Percentiles rank a stretch among this genome's conserved stretches.
Evolutionary conservation across 1,284 basidiomycete genomes (phyloP).

Genomic region (Rhodotorula sp.): DNA sequence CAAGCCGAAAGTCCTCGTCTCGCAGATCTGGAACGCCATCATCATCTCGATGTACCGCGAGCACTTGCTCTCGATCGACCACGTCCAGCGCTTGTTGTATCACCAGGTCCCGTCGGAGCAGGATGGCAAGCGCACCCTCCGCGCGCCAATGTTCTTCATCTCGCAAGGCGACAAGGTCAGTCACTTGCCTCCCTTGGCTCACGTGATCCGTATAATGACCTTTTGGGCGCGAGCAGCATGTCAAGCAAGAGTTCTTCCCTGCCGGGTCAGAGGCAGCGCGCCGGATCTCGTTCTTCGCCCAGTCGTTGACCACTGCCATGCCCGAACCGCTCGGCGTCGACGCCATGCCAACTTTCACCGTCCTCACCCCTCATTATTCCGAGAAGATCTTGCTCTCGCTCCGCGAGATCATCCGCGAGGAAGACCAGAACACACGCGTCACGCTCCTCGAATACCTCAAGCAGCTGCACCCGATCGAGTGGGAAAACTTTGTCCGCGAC

Average conservation of each 20-base stretch:
- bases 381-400: slow-evolving; percentile 93
- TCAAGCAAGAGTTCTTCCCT: slow-evolving; percentile 90
- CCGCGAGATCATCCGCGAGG: slow-evolving; percentile 92
- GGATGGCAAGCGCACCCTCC: slow-evolving; percentile 78
- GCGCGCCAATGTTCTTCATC: slow-evolving; percentile 92
- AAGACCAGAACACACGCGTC: slow-evolving; percentile 90
- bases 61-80: slow-evolving; percentile 90
- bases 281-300: slow-evolving; percentile 93
- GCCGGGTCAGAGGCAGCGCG: slow-evolving; percentile 86
- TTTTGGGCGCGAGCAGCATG: slow-evolving; percentile 48
- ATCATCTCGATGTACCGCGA: slow-evolving; percentile 99
- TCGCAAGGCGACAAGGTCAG: slow-evolving; percentile 71
- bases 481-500: slow-evolving; percentile 99
- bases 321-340: slow-evolving; percentile 88
- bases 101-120: slow-evolving; percentile 83
- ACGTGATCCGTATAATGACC: background rate
- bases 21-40: slow-evolving; percentile 96
- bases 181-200: background rate
- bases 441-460: slow-evolving; percentile 95
- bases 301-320: slow-evolving; percentile 83
- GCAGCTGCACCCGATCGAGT: slow-evolving; percentile 95
- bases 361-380: slow-evolving; percentile 90
- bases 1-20: slow-evolving; percentile 95
- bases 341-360: slow-evolving; percentile 96
- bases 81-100: slow-evolving; percentile 89